Evolutionary conservation across 2,329 filamentous ascomycete genomes (phyloP).

Genomic region (Aspergillus sp.): DNA sequence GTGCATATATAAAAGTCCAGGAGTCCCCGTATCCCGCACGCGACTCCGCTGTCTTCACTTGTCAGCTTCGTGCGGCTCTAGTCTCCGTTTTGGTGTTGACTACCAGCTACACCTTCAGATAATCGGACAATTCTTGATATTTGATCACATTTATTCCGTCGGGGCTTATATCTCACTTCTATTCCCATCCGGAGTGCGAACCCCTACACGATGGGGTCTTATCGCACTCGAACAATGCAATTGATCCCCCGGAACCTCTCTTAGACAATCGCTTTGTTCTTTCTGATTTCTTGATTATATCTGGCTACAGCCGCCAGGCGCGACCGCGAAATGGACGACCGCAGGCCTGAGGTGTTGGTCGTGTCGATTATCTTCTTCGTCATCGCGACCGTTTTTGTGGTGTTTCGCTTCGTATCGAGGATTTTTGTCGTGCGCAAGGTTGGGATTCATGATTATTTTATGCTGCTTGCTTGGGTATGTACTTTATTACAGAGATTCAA

Average conservation of each 20-base stretch:
- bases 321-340: conserved; percentile 11
- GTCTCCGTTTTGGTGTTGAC: no score
- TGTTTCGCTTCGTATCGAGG: conserved; percentile 65
- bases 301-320: background rate
- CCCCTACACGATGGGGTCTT: conserved; percentile 1
- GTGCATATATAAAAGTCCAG: no score
- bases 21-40: no score
- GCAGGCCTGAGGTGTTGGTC: conserved; percentile 33
- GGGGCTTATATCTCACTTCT: no score
- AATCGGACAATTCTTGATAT: no score
- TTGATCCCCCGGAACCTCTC: background rate
- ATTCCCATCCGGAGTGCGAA: background rate
- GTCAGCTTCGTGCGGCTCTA: no score
- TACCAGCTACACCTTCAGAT: no score
- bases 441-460: conserved; percentile 72
- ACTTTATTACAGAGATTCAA: conserved; percentile 3
- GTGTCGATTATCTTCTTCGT: conserved; percentile 47
- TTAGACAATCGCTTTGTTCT: background rate
- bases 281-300: background rate
- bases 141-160: no score
- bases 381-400: conserved; percentile 67
- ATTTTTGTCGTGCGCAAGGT: conserved; percentile 64
- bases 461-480: conserved; percentile 67
- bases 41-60: no score
- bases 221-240: background rate